Evolutionary conservation across 1,139 yeast species (phyloP).

Genomic region (Yamadazyma friedrichii): DNA sequence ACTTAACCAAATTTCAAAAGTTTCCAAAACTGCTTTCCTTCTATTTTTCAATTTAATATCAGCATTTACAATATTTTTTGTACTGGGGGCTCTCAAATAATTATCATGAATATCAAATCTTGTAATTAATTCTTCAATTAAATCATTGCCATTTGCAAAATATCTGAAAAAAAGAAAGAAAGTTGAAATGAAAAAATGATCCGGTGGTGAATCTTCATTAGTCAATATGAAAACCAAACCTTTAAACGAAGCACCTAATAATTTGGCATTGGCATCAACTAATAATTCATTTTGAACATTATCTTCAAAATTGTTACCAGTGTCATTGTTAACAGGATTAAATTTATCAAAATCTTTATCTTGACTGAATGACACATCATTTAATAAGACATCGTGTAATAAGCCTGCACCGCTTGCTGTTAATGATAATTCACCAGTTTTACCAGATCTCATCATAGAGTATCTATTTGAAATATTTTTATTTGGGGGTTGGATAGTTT

Average conservation of each 20-base stretch:
- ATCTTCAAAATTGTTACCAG: slow-evolving; percentile 16
- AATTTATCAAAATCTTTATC: slow-evolving; percentile 39
- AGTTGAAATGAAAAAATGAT: slow-evolving; percentile 67
- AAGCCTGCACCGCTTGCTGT: slow-evolving; percentile 62
- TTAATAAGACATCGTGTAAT: slow-evolving; percentile 46
- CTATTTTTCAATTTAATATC: slow-evolving; percentile 60
- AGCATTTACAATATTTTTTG: slow-evolving; percentile 38
- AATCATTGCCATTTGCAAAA: slow-evolving; percentile 67
- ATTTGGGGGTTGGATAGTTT: slow-evolving; percentile 12
- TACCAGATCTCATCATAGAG: slow-evolving; percentile 62
- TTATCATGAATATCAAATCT: slow-evolving; percentile 58
- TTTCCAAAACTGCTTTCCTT: slow-evolving; percentile 62
- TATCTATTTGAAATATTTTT: slow-evolving; percentile 40
- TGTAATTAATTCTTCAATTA: slow-evolving; percentile 65
- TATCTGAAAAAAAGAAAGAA: slow-evolving; percentile 80
- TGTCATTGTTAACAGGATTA: slow-evolving; percentile 14
- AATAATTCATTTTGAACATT: slow-evolving; percentile 44
- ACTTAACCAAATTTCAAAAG: slow-evolving; percentile 82
- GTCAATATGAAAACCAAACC: slow-evolving; percentile 73
- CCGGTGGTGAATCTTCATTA: slow-evolving; percentile 68
- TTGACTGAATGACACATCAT: slow-evolving; percentile 44
- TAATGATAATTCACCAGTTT: slow-evolving; percentile 49
- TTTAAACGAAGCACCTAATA: slow-evolving; percentile 77
- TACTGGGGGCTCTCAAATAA: slow-evolving; percentile 23
- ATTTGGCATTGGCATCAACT: slow-evolving; percentile 47